Evolutionary conservation across 2,329 filamentous ascomycete species (phyloP), one percentile per base, ranked within the genome.

Genomic region (Aspergillus ibericus): DNA sequence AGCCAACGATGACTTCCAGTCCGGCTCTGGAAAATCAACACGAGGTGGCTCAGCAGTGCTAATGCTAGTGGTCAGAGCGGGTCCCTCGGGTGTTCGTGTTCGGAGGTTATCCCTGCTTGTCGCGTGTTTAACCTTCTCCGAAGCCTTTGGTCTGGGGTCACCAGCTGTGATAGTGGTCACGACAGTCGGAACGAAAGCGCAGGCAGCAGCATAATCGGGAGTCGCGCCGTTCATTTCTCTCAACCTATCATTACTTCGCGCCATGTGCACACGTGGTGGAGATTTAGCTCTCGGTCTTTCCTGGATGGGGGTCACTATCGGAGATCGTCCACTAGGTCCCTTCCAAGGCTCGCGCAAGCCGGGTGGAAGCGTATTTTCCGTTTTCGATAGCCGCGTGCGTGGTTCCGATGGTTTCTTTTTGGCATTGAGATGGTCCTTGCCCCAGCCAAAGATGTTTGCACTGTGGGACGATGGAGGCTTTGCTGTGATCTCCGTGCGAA

Each of bases 271-370:
- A 56, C 88, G 77, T 60, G 76, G 82, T 42, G 89, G 74, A n/a
- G 86, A 84, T 58, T 82, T 75, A 13, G 82, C 82, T 59, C 79
- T 76, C 42, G 77, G 77, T 35, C 85, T 84, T 69, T 91, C 88
- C 68, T 80, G 82, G 36, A 91, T 82, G 3, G 88, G 86, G 46
- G 82, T 81, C 34, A 90, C 82, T 56, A 91, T 80, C 35, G 83
- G 79, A 42, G 82, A 82, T 63, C 89, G 84, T 27, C 90, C 90
- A 70, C 87, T 91, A 36, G 86, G 85, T 16, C 89, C 89, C 66
- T 87, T 88, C 90, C 90, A 92, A 58, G 86, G 78, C 54, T 79
- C 76, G 44, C 74, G 74, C 46, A 69, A 58, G 38, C 64, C 81
- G 5, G 86, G 85, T 20, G 81, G 53, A 69, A 56, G 49, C 7